These are phyloP conservation scores for Sporothrix curviconia DNA, from an alignment of 2,329 filamentous ascomycete genomes.

Conservation along the genomic window DNA sequence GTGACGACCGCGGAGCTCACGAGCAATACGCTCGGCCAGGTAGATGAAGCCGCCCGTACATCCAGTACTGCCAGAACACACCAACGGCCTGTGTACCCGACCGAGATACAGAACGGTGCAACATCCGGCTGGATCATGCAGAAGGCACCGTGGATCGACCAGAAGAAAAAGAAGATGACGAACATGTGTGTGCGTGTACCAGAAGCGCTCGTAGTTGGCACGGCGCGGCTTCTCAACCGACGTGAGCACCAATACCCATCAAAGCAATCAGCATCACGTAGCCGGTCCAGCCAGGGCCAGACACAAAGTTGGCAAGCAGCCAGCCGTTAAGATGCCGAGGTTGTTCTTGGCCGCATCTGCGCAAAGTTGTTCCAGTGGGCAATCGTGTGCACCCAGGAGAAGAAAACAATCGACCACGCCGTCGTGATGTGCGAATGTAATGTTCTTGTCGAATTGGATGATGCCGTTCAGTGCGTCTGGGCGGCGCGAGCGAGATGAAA, in stretches of 20 bases:
- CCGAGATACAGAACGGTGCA: slow-evolving; percentile 67
- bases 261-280: slow-evolving; percentile 76
- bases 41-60: slow-evolving; percentile 77
- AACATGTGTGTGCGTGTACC: slow-evolving; percentile 88
- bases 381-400: slow-evolving; percentile 78
- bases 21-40: slow-evolving; percentile 68
- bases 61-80: slow-evolving; percentile 85
- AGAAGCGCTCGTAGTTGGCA: slow-evolving; percentile 82
- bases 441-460: slow-evolving; percentile 84
- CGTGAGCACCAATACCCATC: slow-evolving; percentile 71
- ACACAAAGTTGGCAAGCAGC: slow-evolving; percentile 68
- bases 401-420: slow-evolving; percentile 84
- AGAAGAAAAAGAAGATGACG: slow-evolving; percentile 82
- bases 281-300: slow-evolving; percentile 78
- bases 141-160: slow-evolving; percentile 82
- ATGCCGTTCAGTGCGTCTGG: slow-evolving; percentile 79
- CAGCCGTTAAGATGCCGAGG: slow-evolving; percentile 72
- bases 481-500: slow-evolving; percentile 70
- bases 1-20: slow-evolving; percentile 72
- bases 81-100: slow-evolving; percentile 60
- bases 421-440: slow-evolving; percentile 80
- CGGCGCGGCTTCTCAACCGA: slow-evolving; percentile 71
- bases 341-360: slow-evolving; percentile 68
- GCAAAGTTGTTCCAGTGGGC: slow-evolving; percentile 85
- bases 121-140: slow-evolving; percentile 86